Evolutionary conservation across 331 rosid genomes (phyloP).

Genomic region (Prunus yedoensis): DNA sequence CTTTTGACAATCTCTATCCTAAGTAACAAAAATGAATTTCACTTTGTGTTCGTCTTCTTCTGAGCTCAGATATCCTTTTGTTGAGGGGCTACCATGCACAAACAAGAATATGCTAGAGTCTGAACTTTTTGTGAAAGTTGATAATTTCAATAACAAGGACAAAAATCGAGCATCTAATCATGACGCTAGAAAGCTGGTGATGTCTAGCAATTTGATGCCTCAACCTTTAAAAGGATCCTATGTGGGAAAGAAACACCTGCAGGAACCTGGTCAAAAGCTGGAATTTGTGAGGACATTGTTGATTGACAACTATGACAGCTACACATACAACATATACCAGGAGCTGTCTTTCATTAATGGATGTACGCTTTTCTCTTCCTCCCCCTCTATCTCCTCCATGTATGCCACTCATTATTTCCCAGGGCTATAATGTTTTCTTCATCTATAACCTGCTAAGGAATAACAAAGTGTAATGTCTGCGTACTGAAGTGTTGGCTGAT

Average conservation of each 20-base stretch:
- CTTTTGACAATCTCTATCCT: slow-evolving; percentile 1
- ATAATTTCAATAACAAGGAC: slow-evolving; percentile 39
- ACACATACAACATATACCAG: slow-evolving; percentile 96
- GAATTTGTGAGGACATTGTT: slow-evolving; percentile 76
- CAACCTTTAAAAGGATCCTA: slow-evolving; percentile 52
- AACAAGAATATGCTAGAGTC: slow-evolving; percentile 30
- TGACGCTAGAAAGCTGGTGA: slow-evolving; percentile 32
- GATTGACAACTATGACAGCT: slow-evolving; percentile 98
- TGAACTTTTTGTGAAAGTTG: slow-evolving; percentile 39
- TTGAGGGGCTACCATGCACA: slow-evolving; percentile 37
- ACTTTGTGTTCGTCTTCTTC: slow-evolving; percentile 43
- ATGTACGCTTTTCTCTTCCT: slow-evolving; percentile 48
- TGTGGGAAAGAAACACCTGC: slow-evolving; percentile 33
- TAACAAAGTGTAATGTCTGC: background rate
- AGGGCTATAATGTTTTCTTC: background rate
- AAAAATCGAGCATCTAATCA: slow-evolving; percentile 23
- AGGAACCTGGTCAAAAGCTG: slow-evolving; percentile 41
- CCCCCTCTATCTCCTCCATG: background rate
- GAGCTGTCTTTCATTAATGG: slow-evolving; percentile 86
- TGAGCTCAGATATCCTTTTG: slow-evolving; percentile 43
- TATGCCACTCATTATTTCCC: background rate
- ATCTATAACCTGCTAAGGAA: background rate
- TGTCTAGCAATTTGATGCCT: slow-evolving; percentile 55
- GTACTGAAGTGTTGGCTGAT: background rate
- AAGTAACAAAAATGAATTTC: slow-evolving; percentile 44